A percentile compares a stretch with the other conserved stretches of the same genome.
Conservation (phyloP, 352 stramenopile species). For the Globisporangium splendens region DNA sequence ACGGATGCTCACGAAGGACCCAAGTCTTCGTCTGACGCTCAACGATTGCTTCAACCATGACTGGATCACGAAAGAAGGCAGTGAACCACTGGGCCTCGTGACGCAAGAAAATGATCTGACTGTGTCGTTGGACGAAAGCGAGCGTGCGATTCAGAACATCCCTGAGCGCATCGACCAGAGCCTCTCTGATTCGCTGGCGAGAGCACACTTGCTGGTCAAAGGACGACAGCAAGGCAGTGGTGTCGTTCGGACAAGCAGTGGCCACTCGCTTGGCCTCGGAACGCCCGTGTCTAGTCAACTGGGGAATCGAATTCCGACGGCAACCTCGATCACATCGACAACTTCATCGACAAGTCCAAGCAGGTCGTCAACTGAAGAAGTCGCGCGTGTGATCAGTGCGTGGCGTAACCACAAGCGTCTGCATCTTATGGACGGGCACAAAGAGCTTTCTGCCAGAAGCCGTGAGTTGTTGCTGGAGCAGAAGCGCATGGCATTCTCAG, state of each 20-base stretch:
- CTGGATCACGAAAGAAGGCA: conserved; percentile 92
- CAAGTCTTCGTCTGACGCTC: conserved; percentile 71
- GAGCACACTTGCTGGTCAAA: conserved; percentile 80
- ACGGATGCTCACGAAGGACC: conserved; percentile 90
- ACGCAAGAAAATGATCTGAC: conserved; percentile 60
- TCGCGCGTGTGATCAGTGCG: conserved; percentile 74
- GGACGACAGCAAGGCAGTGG: conserved; percentile 49
- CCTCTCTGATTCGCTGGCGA: conserved; percentile 62
- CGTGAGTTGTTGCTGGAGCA: conserved; percentile 85
- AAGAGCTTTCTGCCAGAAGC: conserved; percentile 71
- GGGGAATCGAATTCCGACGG: conserved; percentile 44
- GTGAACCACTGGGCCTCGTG: conserved; percentile 63
- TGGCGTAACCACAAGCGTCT: conserved; percentile 87
- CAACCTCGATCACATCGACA: conserved; percentile 29
- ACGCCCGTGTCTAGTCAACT: conserved; percentile 37
- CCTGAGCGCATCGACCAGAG: conserved; percentile 81
- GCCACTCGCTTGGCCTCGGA: conserved; percentile 28
- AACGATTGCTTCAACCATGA: conserved; percentile 88
- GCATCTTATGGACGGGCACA: conserved; percentile 86
- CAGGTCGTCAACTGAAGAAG: conserved; percentile 61
- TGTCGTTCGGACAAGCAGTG: conserved; percentile 50
- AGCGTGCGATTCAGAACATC: conserved; percentile 85
- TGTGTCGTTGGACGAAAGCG: conserved; percentile 80
- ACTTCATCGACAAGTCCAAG: conserved; percentile 45
- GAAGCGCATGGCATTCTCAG: conserved; percentile 84